Percentiles rank a stretch among this genome's conserved stretches.
phyloP scores from a whole-genome alignment of 768 basidiomycete species.

The Amanita fuliginea region DNA sequence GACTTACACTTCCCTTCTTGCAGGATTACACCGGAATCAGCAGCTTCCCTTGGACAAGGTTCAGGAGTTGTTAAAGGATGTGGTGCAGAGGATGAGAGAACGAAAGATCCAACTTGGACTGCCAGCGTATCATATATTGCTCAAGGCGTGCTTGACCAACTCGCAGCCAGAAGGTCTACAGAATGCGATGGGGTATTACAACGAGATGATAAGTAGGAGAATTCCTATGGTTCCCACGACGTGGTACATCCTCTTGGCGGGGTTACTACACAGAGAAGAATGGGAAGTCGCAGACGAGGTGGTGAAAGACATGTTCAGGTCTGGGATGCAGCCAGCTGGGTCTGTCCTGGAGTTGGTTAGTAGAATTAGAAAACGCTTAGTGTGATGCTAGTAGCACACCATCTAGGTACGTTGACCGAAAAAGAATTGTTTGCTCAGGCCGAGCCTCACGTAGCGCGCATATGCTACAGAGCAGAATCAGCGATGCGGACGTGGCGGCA shows the following conservation, averaged over 20 bases:
- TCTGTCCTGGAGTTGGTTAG: conserved; percentile 37
- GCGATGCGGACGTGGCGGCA: conserved; percentile 2
- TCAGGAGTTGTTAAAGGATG: conserved; percentile 34
- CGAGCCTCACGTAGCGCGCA: conserved; percentile 57
- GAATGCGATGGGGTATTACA: conserved; percentile 47
- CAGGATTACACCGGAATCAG: conserved; percentile 53
- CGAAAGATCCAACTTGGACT: conserved; percentile 44
- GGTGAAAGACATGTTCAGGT: conserved; percentile 45
- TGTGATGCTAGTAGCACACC: neutral
- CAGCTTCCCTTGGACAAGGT: conserved; percentile 35
- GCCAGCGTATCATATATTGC: conserved; percentile 67
- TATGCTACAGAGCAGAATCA: conserved; percentile 37
- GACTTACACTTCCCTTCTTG: conserved; percentile 75
- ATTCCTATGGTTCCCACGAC: conserved; percentile 48
- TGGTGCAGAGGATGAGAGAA: conserved; percentile 49
- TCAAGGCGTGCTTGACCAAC: conserved; percentile 54
- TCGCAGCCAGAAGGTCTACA: conserved; percentile 36
- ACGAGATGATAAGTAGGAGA: conserved; percentile 43
- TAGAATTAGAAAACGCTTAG: conserved; percentile 29
- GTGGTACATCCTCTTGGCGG: conserved; percentile 68
- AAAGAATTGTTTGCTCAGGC: conserved; percentile 55
- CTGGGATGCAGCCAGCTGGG: conserved; percentile 32
- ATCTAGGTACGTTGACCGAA: conserved; percentile 18
- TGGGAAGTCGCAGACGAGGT: conserved; percentile 54
- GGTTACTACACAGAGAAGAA: conserved; percentile 44